Evolutionary conservation across 768 basidiomycete species (phyloP), one percentile per base, ranked within the genome.

Genomic region (Macrolepiota albuminosa): DNA sequence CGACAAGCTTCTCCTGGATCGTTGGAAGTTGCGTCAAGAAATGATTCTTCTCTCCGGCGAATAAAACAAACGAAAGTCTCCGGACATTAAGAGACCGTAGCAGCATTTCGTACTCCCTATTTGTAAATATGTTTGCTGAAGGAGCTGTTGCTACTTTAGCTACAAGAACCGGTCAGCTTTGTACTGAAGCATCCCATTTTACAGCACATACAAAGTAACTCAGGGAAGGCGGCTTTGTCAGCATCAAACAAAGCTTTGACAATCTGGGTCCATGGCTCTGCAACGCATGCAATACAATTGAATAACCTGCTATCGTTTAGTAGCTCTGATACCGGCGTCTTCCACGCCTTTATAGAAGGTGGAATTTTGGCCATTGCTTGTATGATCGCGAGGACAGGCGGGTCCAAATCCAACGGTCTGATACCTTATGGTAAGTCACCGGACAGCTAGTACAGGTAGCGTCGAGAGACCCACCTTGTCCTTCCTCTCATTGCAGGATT

Each of bases 1-100:
- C 97, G 10, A 97, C 97, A 14, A 99, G 79, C 73, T 91, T 97
- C 75, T 98, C 97, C 71, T 98, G 95, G n/a, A 99, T 92, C 33
- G 84, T 84, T 16, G 97, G 97, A 37, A 99, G 78, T 61, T 94
- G 91, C 0, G 86, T 86, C 53, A 98, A 72, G 75, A 92, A 97
- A 55, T 93, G 88, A 68, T 99, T 96, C 74, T 90, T 91, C 65
- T 95, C 94, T 14, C 88, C 93, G 1, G 89, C 77, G 57, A 94
- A 86, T n/a, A 99, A 71, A 36, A 90, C 82, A 68, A 91, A 93
- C 5, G 95, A 93, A 43, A 98, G 76, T 36, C 96, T 81, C 45
- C 97, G 85, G 21, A 99, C 78, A 67, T 91, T 95, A 55, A 95
- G 76, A 3, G 94, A 93, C 29, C 93, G 85, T 31, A 89, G 75